A percentile compares a stretch with the other conserved stretches of the same genome.
phyloP scores from a whole-genome alignment of 108 stramenopile genomes.

The Pseudonitzschia multiseries region DNA sequence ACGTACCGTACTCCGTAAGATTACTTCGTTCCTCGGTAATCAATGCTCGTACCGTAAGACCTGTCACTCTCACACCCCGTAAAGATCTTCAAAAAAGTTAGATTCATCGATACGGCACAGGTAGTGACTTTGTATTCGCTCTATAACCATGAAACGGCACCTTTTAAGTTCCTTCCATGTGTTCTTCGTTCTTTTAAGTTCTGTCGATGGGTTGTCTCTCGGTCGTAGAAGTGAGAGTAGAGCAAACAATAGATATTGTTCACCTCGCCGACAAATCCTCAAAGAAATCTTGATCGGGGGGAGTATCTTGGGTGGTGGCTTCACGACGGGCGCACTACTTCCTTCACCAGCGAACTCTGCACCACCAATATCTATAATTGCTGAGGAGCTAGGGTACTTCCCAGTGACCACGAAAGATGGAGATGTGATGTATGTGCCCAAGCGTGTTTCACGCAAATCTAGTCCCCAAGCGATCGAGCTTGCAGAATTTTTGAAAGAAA shows the following conservation, averaged over 20 bases:
- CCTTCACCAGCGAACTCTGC: constrained; percentile 46
- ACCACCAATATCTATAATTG: constrained; percentile 83
- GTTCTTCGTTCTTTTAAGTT: no score
- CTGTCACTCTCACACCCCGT: no score
- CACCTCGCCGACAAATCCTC: background rate
- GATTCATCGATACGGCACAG: no score
- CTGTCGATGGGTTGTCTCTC: no score
- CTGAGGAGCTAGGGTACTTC: constrained; percentile 88
- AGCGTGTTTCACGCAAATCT: constrained; percentile 55
- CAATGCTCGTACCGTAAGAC: no score
- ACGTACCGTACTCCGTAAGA: no score
- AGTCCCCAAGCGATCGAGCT: constrained; percentile 70
- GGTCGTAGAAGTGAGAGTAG: no score
- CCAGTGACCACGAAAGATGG: constrained; percentile 61
- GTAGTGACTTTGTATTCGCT: no score
- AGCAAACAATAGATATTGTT: background rate
- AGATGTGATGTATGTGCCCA: constrained; percentile 69
- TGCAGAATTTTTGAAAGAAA: constrained; percentile 43
- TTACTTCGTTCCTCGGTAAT: no score
- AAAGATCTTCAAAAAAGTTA: no score
- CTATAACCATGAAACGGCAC: no score
- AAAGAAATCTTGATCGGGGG: background rate
- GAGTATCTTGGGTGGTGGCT: background rate
- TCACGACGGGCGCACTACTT: background rate
- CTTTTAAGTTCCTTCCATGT: no score